phyloP scores from a whole-genome alignment of 352 stramenopile species.

The Globisporangium paroecandrum region DNA sequence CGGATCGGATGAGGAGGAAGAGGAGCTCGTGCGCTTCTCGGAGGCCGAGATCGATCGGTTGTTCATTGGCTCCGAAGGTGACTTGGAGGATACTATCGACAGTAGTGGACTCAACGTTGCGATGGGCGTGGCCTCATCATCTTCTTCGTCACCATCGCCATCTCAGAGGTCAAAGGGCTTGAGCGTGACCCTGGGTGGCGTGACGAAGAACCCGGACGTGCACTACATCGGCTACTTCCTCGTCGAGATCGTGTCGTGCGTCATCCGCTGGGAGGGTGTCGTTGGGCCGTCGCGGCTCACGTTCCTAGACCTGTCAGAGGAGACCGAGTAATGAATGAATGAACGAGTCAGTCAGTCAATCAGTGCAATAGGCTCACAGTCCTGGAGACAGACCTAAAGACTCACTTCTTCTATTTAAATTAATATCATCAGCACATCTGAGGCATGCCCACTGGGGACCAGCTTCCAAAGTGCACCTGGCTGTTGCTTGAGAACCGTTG shows the following conservation, averaged over 20 bases:
- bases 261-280: constrained; percentile 14
- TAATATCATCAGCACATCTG: background rate
- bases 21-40: background rate
- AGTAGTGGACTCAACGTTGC: background rate
- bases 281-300: constrained; percentile 4
- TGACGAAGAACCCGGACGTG: constrained; percentile 10
- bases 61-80: background rate
- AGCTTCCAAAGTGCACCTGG: background rate
- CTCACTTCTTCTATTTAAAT: background rate
- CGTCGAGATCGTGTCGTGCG: constrained; percentile 16
- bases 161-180: background rate
- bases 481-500: background rate
- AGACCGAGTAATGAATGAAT: background rate
- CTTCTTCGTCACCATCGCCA: no score
- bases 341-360: background rate
- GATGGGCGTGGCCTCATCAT: background rate
- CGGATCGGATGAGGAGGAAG: background rate
- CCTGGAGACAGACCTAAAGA: background rate
- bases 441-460: background rate
- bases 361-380: background rate
- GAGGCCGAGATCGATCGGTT: constrained; percentile 7
- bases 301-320: constrained; percentile 5
- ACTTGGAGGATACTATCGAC: background rate
- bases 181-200: constrained; percentile 8
- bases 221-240: constrained; percentile 17